Percentiles rank a stretch among this genome's conserved stretches.
phyloP scores from a whole-genome alignment of 257 asterid genomes.

The Solanum chmielewskii region DNA sequence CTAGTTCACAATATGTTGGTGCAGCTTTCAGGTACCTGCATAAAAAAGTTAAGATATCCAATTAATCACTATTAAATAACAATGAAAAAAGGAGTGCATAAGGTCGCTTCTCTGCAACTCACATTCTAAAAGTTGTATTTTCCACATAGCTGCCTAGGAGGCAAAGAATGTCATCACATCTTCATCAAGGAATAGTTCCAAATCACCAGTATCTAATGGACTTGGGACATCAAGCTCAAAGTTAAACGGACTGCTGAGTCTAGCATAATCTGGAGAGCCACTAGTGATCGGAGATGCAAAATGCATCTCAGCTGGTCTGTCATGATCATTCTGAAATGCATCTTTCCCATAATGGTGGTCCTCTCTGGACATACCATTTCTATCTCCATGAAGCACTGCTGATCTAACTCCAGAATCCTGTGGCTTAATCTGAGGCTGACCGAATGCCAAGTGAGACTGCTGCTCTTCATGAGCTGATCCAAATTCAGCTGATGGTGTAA shows the following conservation, averaged over 20 bases:
- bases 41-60: neutral
- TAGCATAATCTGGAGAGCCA: neutral
- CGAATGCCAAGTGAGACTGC: constrained; percentile 18
- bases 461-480: constrained; percentile 20
- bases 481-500: constrained; percentile 15
- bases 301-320: constrained; percentile 11
- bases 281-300: constrained; percentile 3
- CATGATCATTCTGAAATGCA: constrained; percentile 8
- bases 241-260: neutral
- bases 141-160: neutral
- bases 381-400: neutral
- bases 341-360: constrained; percentile 11
- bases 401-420: constrained; percentile 11
- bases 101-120: neutral
- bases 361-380: constrained; percentile 10
- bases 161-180: constrained; percentile 3
- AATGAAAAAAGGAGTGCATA: neutral
- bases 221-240: constrained; percentile 1
- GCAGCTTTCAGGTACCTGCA: neutral
- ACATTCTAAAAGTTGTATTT: neutral
- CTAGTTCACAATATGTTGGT: neutral
- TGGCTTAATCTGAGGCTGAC: constrained; percentile 19
- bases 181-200: constrained; percentile 2
- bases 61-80: neutral
- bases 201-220: neutral